Evolutionary conservation across 2,329 filamentous ascomycete genomes (phyloP).

Genomic region (Xylariaceae sp.): DNA sequence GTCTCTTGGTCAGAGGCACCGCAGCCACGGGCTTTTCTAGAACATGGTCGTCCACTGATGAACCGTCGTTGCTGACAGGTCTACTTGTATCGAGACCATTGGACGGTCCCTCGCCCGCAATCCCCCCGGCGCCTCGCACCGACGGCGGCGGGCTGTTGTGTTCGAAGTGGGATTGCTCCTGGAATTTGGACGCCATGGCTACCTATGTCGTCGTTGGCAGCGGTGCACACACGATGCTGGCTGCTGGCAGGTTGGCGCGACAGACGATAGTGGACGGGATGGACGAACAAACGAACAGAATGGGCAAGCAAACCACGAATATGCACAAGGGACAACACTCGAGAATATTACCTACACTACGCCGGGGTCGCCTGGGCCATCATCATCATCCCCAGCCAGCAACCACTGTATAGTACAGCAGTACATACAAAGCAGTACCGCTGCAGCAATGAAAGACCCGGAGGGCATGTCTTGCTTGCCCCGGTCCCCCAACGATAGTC

Average conservation of each 20-base stretch:
- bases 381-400: slow-evolving; percentile 7
- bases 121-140: slow-evolving; percentile 22
- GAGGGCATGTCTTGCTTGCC: slow-evolving; percentile 7
- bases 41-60: slow-evolving; percentile 27
- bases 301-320: slow-evolving; percentile 2
- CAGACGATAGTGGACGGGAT: slow-evolving; percentile 8
- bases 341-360: slow-evolving; percentile 8
- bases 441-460: neutral
- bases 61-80: slow-evolving; percentile 21
- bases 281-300: slow-evolving; percentile 5
- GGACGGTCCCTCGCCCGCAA: slow-evolving; percentile 10
- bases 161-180: slow-evolving; percentile 27
- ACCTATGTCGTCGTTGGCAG: slow-evolving; percentile 18
- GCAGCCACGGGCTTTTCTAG: slow-evolving; percentile 23
- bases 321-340: slow-evolving; percentile 1
- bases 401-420: neutral
- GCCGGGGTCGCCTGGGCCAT: slow-evolving; percentile 1
- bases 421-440: neutral
- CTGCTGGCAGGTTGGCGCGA: slow-evolving; percentile 10
- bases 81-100: slow-evolving; percentile 12
- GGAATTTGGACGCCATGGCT: slow-evolving; percentile 26
- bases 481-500: no score
- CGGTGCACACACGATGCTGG: slow-evolving; percentile 10
- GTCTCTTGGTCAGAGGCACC: slow-evolving; percentile 27
- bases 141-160: slow-evolving; percentile 21